Base-by-base conservation (phyloP, 352 stramenopile genomes). In the Pythium aristosporum region DNA sequence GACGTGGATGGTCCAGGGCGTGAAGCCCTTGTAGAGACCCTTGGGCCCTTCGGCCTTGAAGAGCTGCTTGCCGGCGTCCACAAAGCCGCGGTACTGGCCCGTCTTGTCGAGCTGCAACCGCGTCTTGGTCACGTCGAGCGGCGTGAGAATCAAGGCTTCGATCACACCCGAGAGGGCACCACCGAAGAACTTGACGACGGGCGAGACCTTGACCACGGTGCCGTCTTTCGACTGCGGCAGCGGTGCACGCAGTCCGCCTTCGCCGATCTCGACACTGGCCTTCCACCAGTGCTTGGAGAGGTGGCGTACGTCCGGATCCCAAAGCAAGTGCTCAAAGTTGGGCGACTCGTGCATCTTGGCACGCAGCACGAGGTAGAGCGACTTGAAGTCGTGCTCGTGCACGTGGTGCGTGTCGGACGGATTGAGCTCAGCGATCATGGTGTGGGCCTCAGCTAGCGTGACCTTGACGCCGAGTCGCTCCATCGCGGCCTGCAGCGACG, bases 51-150 rank as follows among this genome's bases (percentile, higher is more conserved):
- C 89, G 1, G 86, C 84, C 18, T 62, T 63, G 39, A 92, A 75
- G 8, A 96, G 86, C 67, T 93, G 89, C 72, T 89, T 84, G 41
- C 86, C 77, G 64, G 83, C 92, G 74, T 96, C 82, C 12, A 96
- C 15, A 76, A 97, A 94, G 61, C 88, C 88, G 7, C 78, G 83
- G 76, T 96, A 96, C 63, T 94, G 76, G 16, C 82, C 84, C 1
- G 63, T 80, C 73, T 94, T 94, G 72, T 96, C 89, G 12, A 96
- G 76, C 56, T 96, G 89, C 65, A 96, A 70, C 6, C 89, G 83
- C 18, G 89, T 97, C 76, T 96, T 96, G 63, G 86, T 85, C 34
- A 96, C 86, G 65, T 96, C 89, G 36, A 96, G 68, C 34, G 89
- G 89, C 67, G 89, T 93, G 23, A 96, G 71, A 68, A 91, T 91